Conservation (phyloP, 2,329 filamentous ascomycete species). For the Nothophoma quercina region DNA sequence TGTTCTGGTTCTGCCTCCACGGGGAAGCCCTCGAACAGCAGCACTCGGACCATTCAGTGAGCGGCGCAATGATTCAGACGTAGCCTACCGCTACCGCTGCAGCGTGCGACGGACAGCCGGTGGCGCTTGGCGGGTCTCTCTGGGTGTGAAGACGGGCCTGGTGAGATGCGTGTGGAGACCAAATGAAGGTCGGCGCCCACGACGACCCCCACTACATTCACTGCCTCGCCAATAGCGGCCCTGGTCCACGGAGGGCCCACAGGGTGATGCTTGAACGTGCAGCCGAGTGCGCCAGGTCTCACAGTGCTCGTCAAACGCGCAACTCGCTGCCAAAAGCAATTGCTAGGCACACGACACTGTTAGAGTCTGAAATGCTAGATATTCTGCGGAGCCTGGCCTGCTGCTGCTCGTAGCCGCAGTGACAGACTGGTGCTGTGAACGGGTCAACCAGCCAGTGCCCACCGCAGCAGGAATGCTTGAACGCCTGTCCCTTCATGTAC, state of each 20-base stretch:
- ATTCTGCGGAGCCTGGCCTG: neutral
- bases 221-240: slow-evolving; percentile 21
- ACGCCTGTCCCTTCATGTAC: slow-evolving; percentile 11
- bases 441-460: neutral
- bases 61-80: slow-evolving; percentile 34
- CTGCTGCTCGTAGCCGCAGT: neutral
- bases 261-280: slow-evolving; percentile 24
- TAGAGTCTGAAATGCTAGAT: neutral
- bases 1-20: slow-evolving; percentile 23
- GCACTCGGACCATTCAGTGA: slow-evolving; percentile 26
- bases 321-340: slow-evolving; percentile 8
- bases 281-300: slow-evolving; percentile 19
- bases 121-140: slow-evolving; percentile 31
- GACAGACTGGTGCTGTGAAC: neutral
- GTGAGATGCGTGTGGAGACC: slow-evolving; percentile 22
- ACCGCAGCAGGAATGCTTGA: slow-evolving; percentile 13
- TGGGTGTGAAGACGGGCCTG: slow-evolving; percentile 12
- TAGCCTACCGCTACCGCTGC: slow-evolving; percentile 30
- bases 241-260: slow-evolving; percentile 14
- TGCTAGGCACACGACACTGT: slow-evolving; percentile 5
- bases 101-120: slow-evolving; percentile 34
- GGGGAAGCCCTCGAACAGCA: slow-evolving; percentile 23
- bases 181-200: slow-evolving; percentile 29
- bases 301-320: slow-evolving; percentile 9
- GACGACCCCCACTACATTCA: slow-evolving; percentile 25